Base-by-base conservation (phyloP, 495 filamentous ascomycete genomes). In the Neurospora intermedia region DNA sequence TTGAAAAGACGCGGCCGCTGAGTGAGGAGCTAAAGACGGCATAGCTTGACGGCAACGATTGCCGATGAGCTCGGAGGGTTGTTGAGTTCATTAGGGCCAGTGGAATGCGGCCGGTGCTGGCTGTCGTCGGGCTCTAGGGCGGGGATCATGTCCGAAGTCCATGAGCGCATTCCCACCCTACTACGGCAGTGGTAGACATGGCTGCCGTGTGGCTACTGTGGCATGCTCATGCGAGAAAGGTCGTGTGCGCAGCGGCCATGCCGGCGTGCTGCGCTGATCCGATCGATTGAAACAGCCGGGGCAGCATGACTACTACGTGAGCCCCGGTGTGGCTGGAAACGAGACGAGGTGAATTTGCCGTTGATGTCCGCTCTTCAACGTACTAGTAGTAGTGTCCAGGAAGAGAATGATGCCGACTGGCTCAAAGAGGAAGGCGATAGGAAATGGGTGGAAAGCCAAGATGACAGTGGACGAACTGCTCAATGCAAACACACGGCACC, bases 251-350 rank as follows among this genome's bases (percentile, higher is more conserved):
- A 27, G 48, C 48, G 48, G 48, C 48, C 48, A 59, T 27, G 48
- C 11, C 48, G 48, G 48, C 48, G 48, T 59, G 48, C 48, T 59
- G 48, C 23, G 48, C 48, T 59, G 48, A 11, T 59, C 48, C 48
- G 48, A 16, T 71, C 73, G 73, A 70, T 72, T 69, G 73, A 72
- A 70, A 73, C 69, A 72, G 13, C 71, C 59, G 69, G 69, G 72
- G 31, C 27, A n/a, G 23, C 41, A 27, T 11, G 40, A 45, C 54
- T 48, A 45, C 54, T 48, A 73, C 71, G 74, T 69, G 41, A 38
- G 31, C 40, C 69, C 74, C 74, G 71, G 48, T n/a, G 69, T 70
- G 71, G 43, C 71, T 46, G 23, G 13, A 54, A 39, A 59, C n/a
- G 48, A 59, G 20, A 23, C 23, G 9, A 15, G 20, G 2, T 20